Evolutionary conservation across 2,329 filamentous ascomycete species (phyloP).

Genomic region (Fusarium setosum): DNA sequence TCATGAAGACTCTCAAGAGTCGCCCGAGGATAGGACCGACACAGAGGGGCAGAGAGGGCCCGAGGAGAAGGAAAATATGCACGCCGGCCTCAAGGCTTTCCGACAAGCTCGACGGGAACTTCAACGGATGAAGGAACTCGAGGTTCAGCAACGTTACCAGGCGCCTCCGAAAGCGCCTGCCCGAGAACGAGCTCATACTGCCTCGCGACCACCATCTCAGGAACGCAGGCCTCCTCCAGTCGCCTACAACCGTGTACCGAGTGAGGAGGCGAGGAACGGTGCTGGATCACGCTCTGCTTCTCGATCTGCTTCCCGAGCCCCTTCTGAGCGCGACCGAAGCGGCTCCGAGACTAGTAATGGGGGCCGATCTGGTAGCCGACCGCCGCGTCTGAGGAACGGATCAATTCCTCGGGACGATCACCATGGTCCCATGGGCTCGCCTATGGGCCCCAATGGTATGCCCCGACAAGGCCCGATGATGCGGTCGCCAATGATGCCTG

Average conservation of each 20-base stretch:
- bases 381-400: constrained; percentile 53
- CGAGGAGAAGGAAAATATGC: constrained; percentile 53
- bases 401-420: constrained; percentile 52
- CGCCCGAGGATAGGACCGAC: constrained; percentile 29
- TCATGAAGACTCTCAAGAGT: constrained; percentile 25
- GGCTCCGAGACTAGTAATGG: constrained; percentile 66
- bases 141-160: constrained; percentile 58
- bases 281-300: constrained; percentile 31
- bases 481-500: constrained; percentile 60
- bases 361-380: constrained; percentile 53
- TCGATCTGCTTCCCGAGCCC: constrained; percentile 43
- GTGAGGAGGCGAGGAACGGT: constrained; percentile 54
- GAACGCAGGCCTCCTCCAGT: constrained; percentile 59
- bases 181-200: constrained; percentile 36
- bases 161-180: constrained; percentile 17
- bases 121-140: constrained; percentile 66
- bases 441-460: constrained; percentile 37
- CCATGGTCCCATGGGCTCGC: constrained; percentile 38
- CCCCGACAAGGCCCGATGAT: constrained; percentile 47
- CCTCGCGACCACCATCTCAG: constrained; percentile 53
- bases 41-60: constrained; percentile 37
- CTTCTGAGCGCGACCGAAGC: constrained; percentile 63
- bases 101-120: constrained; percentile 68
- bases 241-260: constrained; percentile 57
- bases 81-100: constrained; percentile 67